These are phyloP conservation scores for Aspergillus caelatus DNA, from an alignment of 2,329 filamentous ascomycete species.

Conservation along the genomic window DNA sequence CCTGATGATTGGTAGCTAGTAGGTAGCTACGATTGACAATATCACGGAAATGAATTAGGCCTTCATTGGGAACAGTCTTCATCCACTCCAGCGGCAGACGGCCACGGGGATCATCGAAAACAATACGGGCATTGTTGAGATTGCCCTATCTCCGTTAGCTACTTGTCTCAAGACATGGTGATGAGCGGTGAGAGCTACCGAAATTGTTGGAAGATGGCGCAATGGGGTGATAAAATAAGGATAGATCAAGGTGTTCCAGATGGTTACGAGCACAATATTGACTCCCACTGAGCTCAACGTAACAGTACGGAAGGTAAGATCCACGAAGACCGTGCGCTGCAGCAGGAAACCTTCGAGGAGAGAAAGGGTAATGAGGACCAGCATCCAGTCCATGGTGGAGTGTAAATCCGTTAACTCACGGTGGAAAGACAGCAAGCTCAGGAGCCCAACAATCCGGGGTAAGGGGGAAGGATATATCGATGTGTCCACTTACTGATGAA, in stretches of 20 bases:
- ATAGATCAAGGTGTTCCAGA: slow-evolving; percentile 52
- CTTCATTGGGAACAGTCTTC: slow-evolving; percentile 57
- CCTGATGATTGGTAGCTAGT: slow-evolving; percentile 39
- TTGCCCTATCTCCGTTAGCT: slow-evolving; percentile 24
- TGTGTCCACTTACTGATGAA: background rate
- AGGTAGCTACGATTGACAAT: slow-evolving; percentile 45
- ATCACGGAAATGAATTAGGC: slow-evolving; percentile 56
- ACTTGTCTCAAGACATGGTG: background rate
- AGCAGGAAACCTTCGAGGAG: slow-evolving; percentile 34
- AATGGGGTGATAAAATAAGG: slow-evolving; percentile 55
- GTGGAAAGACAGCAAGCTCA: background rate
- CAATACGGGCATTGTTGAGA: slow-evolving; percentile 28
- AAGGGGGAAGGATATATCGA: background rate
- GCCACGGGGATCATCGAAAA: slow-evolving; percentile 39
- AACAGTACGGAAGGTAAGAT: slow-evolving; percentile 28
- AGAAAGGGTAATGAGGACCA: slow-evolving; percentile 17
- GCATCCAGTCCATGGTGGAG: slow-evolving; percentile 17
- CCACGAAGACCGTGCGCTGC: slow-evolving; percentile 29
- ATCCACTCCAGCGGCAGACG: slow-evolving; percentile 48
- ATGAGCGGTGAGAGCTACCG: slow-evolving; percentile 28
- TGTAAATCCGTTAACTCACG: background rate
- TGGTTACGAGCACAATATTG: slow-evolving; percentile 27
- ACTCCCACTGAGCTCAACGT: slow-evolving; percentile 24
- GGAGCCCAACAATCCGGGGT: slow-evolving; percentile 4
- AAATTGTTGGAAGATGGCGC: slow-evolving; percentile 52